Conservation (phyloP, 306 rosid species). For the Malus asiatica region DNA sequence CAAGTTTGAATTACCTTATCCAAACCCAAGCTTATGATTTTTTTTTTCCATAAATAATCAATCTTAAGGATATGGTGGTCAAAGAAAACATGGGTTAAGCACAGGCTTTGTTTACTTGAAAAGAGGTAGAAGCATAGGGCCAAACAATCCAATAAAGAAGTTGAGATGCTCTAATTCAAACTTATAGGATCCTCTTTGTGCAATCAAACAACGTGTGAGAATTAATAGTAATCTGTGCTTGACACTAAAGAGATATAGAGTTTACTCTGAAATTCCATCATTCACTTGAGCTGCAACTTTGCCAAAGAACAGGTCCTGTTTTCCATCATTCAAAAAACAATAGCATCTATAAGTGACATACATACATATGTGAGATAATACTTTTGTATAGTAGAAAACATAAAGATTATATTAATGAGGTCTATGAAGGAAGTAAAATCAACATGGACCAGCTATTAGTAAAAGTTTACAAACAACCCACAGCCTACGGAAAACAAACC, state of each 20-base stretch:
- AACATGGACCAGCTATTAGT: neutral
- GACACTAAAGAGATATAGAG: neutral
- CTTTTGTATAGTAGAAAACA: neutral
- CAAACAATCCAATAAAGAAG: neutral
- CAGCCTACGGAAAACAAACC: neutral
- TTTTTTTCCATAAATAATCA: neutral
- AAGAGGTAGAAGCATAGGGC: neutral
- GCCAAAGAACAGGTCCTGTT: slow-evolving; percentile 67
- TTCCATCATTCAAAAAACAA: slow-evolving; percentile 8
- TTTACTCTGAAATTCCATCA: slow-evolving; percentile 43
- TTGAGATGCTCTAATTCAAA: neutral
- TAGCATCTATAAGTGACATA: slow-evolving; percentile 1
- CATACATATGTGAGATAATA: neutral
- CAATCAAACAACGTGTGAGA: neutral
- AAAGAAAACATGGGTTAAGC: neutral
- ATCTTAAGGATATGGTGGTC: neutral
- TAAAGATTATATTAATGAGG: neutral
- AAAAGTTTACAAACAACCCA: neutral
- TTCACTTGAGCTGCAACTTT: slow-evolving; percentile 49
- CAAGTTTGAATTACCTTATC: neutral
- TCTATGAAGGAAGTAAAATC: neutral
- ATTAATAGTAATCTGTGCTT: neutral
- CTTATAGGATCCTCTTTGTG: neutral
- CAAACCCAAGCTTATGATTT: neutral
- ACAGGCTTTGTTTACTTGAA: neutral